Evolutionary conservation across 768 basidiomycete species (phyloP), one percentile per base, ranked within the genome.

Genomic region (Neoboletus subvelutipes): DNA sequence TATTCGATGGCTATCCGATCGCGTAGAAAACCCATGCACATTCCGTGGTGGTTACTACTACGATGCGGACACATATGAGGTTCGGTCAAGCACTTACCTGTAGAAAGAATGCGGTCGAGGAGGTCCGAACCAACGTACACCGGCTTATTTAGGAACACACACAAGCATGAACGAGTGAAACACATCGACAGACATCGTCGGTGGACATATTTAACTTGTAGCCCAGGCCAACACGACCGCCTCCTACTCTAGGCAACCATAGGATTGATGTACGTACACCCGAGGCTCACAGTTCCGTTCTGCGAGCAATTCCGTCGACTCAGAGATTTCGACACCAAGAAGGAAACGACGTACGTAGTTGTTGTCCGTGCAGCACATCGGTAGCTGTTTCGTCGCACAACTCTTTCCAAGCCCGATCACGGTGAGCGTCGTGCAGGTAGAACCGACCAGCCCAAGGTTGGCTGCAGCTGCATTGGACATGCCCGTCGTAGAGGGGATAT

Each of bases 361-460:
- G 22, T 60, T 52, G 45, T 64, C 58, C 17, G 48, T 37, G 39
- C 62, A 64, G 41, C 63, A 64, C 29, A 64, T 5, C 1, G 63
- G 58, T 4, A 43, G 3, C 33, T 64, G 58, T 26, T 34, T 55
- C 5, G 58, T 64, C n/a, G 37, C 54, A 9, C 59, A 58, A 15
- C 43, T 50, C 34, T 26, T 52, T 49, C 58, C 62, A 18, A 18
- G 45, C 17, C 59, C 56, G 15, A 64, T 64, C 28, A 61, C 59
- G 18, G 50, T 64, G 26, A 64, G 41, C 1, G 37, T 31, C 8
- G 51, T 54, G 50, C 56, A 64, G 17, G 42, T 5, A 18, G 28
- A 43, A 22, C 59, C 56, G 33, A 64, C 63, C 33, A 64, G 22
- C 33, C 63, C 63, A n/a, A 60, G 45, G 50, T 33, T 11, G 26